Evolutionary conservation across 208 protist genomes (phyloP), one percentile per base, ranked within the genome.

Genomic region (Leishmania tarentolae): DNA sequence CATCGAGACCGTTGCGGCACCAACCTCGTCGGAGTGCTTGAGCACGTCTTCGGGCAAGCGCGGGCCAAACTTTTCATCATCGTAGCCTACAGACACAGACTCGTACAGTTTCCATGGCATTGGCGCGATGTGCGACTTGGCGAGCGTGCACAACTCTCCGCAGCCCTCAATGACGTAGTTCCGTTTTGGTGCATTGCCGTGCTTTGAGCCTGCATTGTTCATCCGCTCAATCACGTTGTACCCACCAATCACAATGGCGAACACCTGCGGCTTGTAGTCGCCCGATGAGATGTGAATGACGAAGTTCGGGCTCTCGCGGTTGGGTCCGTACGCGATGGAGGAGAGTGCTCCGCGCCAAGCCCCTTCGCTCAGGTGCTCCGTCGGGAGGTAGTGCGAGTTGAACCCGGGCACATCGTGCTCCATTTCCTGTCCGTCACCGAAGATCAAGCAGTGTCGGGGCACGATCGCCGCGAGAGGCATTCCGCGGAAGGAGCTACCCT

Each of bases 221-320:
- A 97, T 96, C 83, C 94, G 87, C 84, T 97, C 94, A 80, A 97
- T 89, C 40, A 95, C 92, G 83, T 96, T 91, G 88, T 95, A 97
- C 63, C 94, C 94, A 61, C 91, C 94, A 87, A 97, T 91, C 50
- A 97, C 86, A 46, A 97, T 84, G 47, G 79, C 94, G 80, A 97
- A 97, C 57, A 97, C 89, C 84, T 97, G 92, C 11, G 94, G 94
- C 19, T 77, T 84, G 84, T 96, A 95, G 75, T 95, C 91, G 37
- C 92, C 92, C 15, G 92, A 82, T n/a, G 92, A 95, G 65, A 96
- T 81, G 81, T 97, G 94, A 68, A 97, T 95, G 35, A 86, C 81
- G 83, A 97, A 97, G 82, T 97, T 97, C 40, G 91, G 91, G 77
- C 94, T 97, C 82, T 97, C 92, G 31, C 89, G 91, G 63, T 95